These are phyloP conservation scores for Cutaneotrichosporon spelunceum DNA, from an alignment of 1,284 basidiomycete species.

Conservation along the genomic window DNA sequence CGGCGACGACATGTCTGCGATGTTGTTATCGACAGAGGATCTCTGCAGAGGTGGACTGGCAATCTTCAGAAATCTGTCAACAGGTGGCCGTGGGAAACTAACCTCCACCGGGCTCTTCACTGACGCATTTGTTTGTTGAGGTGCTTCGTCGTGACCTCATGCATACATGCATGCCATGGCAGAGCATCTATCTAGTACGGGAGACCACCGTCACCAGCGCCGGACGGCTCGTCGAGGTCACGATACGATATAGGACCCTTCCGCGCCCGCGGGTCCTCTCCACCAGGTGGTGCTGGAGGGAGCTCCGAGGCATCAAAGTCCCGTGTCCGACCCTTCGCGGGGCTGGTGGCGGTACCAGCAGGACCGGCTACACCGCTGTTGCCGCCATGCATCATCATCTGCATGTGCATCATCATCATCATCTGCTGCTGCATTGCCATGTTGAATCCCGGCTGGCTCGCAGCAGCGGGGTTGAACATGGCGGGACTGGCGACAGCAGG, in stretches of 20 bases:
- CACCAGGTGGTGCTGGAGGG: slow-evolving; percentile 36
- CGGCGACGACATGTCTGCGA: not conserved
- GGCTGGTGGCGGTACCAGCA: slow-evolving; percentile 6
- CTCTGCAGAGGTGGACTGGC: not conserved
- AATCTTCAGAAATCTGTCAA: not conserved
- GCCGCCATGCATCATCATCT: slow-evolving; percentile 45
- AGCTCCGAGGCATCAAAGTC: slow-evolving; percentile 20
- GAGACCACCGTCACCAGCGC: slow-evolving; percentile 42
- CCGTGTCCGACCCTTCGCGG: slow-evolving; percentile 16
- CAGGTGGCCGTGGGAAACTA: not conserved
- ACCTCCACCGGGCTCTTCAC: not conserved
- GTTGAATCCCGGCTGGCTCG: slow-evolving; percentile 28
- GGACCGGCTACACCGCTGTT: slow-evolving; percentile 3
- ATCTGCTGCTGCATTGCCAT: slow-evolving; percentile 50
- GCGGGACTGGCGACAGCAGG: slow-evolving; percentile 23
- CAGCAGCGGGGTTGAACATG: slow-evolving; percentile 23
- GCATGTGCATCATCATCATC: slow-evolving; percentile 53
- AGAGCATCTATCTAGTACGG: slow-evolving; percentile 36
- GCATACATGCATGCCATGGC: slow-evolving; percentile 1
- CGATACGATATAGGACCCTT: slow-evolving; percentile 47
- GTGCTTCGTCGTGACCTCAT: no score
- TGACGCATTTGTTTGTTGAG: no score
- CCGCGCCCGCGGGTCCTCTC: slow-evolving; percentile 48
- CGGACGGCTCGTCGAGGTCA: slow-evolving; percentile 46
- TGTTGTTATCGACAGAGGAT: not conserved